Percentiles rank a stretch among this genome's conserved stretches.
Conservation (phyloP, 495 filamentous ascomycete genomes). For the Aspergillus leporis region DNA sequence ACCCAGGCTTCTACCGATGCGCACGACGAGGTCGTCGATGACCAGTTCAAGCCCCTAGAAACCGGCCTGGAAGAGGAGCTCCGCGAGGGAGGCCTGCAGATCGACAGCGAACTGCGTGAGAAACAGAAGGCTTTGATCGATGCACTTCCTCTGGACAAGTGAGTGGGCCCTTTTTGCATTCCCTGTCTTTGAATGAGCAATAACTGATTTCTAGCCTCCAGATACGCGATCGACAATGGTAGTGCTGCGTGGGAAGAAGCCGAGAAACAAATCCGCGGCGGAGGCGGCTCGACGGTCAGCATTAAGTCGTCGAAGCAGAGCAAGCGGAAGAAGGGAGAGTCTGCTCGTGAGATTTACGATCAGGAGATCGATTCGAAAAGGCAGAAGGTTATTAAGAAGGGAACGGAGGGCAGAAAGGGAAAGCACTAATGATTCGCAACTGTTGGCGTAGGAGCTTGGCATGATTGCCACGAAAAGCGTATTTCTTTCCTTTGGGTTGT, state of each 20-base stretch:
- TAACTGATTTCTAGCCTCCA: slow-evolving; percentile 50
- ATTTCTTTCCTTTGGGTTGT: neutral
- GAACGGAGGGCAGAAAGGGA: slow-evolving; percentile 48
- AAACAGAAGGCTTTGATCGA: slow-evolving; percentile 86
- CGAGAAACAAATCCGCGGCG: slow-evolving; percentile 69
- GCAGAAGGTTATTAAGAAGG: slow-evolving; percentile 54
- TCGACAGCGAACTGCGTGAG: slow-evolving; percentile 65
- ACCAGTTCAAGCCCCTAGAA: slow-evolving; percentile 67
- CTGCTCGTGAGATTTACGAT: slow-evolving; percentile 54
- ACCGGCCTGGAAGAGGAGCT: slow-evolving; percentile 81
- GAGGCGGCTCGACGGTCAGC: slow-evolving; percentile 72
- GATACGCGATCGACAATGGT: slow-evolving; percentile 79
- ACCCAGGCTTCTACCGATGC: slow-evolving; percentile 57
- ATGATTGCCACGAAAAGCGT: neutral
- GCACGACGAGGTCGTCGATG: slow-evolving; percentile 59
- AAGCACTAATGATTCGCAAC: slow-evolving; percentile 10
- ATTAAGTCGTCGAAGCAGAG: slow-evolving; percentile 67
- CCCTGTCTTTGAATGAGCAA: slow-evolving; percentile 35
- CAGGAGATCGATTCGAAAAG: slow-evolving; percentile 49
- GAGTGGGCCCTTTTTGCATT: slow-evolving; percentile 39
- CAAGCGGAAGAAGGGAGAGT: slow-evolving; percentile 79
- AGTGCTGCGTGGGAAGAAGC: slow-evolving; percentile 76
- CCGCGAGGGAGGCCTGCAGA: slow-evolving; percentile 76
- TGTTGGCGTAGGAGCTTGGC: neutral
- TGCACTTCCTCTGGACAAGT: slow-evolving; percentile 84